Base-by-base conservation (phyloP, 2,329 filamentous ascomycete genomes). In the Cordyceps militaris region DNA sequence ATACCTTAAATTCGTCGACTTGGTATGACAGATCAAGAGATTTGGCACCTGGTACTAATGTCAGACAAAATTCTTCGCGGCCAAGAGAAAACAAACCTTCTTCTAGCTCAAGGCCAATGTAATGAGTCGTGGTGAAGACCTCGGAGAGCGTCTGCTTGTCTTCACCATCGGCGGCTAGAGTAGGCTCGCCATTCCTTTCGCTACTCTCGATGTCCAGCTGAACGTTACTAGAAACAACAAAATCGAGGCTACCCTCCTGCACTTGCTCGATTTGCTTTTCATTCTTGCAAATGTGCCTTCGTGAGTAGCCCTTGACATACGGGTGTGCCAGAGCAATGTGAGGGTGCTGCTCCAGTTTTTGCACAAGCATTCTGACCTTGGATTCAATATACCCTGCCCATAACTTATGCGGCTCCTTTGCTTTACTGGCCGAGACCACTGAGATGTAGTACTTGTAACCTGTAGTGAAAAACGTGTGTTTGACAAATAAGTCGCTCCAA, bases 401-500 rank as follows among this genome's bases (percentile, higher is more conserved):
- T 2, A 87, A 81, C 56, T 90, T 86, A 67, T 96, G 89, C 1
- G 88, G 85, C 64, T 96, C 91, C 68, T 92, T 91, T 32, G 85
- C 88, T 60, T 83, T 88, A 70, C 90, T 92, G 1, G 90, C 87
- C 16, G 91, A 85, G 50, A 92, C 87, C 58, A 99, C 87, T 54
- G 88, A 90, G 56, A 99, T 84, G 70, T 97, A 99, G 71, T 97
- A 97, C 71, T 95, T 96, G 78, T 96, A 96, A 62, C 88, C 91
- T 40, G 84, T 73, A 0, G 92, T 96, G 74, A 99, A 99, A 73
- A 99, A 99, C 0, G 86, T 89, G 72, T 97, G 93, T 66, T 91
- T 91, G 47, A 82, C 78, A 69, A 99, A 97, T 1, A 99, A 76
- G 61, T 93, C 89, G 65, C 87, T 89, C 94, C 94, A 99, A 16